A percentile compares a stretch with the other conserved stretches of the same genome.
phyloP scores from a whole-genome alignment of 208 protist species.

The Crithidia expoeki region DNA sequence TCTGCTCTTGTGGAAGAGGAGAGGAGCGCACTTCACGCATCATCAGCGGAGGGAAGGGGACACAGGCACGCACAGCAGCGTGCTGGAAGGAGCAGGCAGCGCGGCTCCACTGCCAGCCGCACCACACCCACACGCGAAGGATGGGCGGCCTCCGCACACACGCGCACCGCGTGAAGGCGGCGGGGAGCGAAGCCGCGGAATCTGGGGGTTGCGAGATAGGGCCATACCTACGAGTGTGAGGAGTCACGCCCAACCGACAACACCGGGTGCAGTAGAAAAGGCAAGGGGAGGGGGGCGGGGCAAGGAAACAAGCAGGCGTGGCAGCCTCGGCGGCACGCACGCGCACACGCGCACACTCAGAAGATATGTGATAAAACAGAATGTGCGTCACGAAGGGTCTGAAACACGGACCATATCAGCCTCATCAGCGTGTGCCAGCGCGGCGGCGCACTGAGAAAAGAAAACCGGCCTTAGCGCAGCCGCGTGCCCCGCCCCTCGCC shows the following conservation, averaged over 20 bases:
- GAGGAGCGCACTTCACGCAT: slow-evolving; percentile 49
- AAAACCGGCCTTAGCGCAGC: too few species aligned
- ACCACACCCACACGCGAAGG: not conserved
- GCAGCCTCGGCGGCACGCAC: not conserved
- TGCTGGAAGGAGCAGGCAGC: not conserved
- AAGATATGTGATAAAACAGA: slow-evolving; percentile 56
- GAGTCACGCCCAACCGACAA: slow-evolving; percentile 51
- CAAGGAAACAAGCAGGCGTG: not conserved
- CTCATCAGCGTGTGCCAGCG: too few species aligned
- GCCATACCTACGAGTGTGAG: slow-evolving; percentile 12
- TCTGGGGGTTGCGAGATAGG: slow-evolving; percentile 55
- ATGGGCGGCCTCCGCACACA: too few species aligned
- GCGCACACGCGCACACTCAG: slow-evolving; percentile 35
- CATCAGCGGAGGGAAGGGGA: slow-evolving; percentile 23
- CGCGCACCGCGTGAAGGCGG: not conserved
- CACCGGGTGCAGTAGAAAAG: slow-evolving; percentile 4
- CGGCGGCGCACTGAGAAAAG: too few species aligned
- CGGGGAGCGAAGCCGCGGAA: not conserved
- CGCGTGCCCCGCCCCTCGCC: too few species aligned
- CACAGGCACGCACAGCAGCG: not conserved
- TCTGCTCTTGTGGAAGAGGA: slow-evolving; percentile 44
- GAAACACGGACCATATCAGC: too few species aligned
- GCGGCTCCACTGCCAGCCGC: not conserved
- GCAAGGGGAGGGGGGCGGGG: not conserved
- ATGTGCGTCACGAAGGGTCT: slow-evolving; percentile 67